Percentiles rank a stretch among this genome's conserved stretches.
These are phyloP conservation scores for Harrya chromipes DNA, from an alignment of 768 basidiomycete genomes.

Conservation along the genomic window DNA sequence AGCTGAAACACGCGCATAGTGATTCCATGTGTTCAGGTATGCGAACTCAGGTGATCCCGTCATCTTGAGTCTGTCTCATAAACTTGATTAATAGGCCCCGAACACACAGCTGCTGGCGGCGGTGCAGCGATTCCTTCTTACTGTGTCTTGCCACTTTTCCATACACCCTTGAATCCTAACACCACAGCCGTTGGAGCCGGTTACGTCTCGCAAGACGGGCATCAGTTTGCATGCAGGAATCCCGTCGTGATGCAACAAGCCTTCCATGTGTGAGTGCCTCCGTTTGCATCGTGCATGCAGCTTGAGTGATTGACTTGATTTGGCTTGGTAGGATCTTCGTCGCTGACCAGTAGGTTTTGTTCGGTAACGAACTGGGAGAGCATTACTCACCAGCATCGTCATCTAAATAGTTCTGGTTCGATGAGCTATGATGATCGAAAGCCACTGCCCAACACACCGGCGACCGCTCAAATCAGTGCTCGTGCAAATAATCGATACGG, in stretches of 20 bases:
- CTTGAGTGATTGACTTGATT: background rate
- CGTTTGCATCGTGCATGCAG: background rate
- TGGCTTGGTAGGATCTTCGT: slow-evolving; percentile 45
- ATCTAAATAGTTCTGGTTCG: slow-evolving; percentile 43
- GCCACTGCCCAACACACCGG: slow-evolving; percentile 46
- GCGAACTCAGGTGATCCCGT: background rate
- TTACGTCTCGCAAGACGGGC: slow-evolving; percentile 56
- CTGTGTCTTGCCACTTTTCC: slow-evolving; percentile 54
- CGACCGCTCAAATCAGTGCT: slow-evolving; percentile 35
- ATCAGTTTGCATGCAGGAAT: slow-evolving; percentile 51
- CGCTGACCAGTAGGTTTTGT: slow-evolving; percentile 40
- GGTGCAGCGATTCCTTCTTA: slow-evolving; percentile 47
- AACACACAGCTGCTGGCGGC: slow-evolving; percentile 42
- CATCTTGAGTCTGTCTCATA: background rate
- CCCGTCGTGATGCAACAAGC: slow-evolving; percentile 51
- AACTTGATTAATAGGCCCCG: slow-evolving; percentile 39
- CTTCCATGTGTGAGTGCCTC: slow-evolving; percentile 53
- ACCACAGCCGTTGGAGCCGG: slow-evolving; percentile 33
- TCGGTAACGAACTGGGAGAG: background rate
- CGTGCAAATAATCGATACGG: slow-evolving; percentile 49
- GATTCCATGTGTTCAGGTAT: slow-evolving; percentile 52
- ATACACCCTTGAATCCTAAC: slow-evolving; percentile 34
- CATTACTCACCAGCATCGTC: background rate
- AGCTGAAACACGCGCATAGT: slow-evolving; percentile 22
- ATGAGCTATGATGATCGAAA: slow-evolving; percentile 42